These are phyloP conservation scores for Vaccinium corymbosum DNA, from an alignment of 148 eudicot species.

Conservation along the genomic window DNA sequence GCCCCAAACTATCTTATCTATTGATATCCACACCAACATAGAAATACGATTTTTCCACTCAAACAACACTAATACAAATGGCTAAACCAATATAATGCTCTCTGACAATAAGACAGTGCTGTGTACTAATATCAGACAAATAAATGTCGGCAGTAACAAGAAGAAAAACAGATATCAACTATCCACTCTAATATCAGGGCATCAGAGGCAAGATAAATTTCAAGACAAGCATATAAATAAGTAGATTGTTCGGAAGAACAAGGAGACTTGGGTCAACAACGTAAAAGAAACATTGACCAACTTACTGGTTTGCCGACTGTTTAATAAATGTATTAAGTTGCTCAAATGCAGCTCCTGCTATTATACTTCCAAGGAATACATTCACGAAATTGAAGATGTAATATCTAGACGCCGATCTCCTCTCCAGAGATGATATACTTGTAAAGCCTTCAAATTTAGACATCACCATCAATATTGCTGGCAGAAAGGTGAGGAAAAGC, in stretches of 20 bases:
- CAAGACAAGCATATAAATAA: background rate
- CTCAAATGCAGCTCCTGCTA: slow-evolving; percentile 74
- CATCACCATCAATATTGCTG: slow-evolving; percentile 90
- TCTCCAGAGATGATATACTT: slow-evolving; percentile 65
- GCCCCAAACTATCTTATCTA: background rate
- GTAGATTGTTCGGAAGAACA: slow-evolving; percentile 1
- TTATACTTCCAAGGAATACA: slow-evolving; percentile 83
- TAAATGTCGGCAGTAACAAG: background rate
- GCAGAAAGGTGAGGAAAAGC: slow-evolving; percentile 88
- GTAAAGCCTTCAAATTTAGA: slow-evolving; percentile 86
- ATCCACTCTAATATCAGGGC: background rate
- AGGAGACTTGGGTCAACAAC: background rate
- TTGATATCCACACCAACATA: background rate
- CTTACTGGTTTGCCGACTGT: slow-evolving; percentile 61
- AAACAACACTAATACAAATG: background rate
- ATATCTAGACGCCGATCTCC: slow-evolving; percentile 89
- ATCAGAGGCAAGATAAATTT: slow-evolving; percentile 4
- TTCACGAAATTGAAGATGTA: slow-evolving; percentile 87
- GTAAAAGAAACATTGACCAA: slow-evolving; percentile 12
- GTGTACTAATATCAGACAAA: background rate
- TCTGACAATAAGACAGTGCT: background rate
- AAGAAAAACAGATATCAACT: background rate
- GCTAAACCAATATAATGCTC: background rate
- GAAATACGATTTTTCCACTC: background rate
- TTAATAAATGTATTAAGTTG: slow-evolving; percentile 60